phyloP scores from a whole-genome alignment of 352 stramenopile genomes.

The Aphanomyces euteiches region DNA sequence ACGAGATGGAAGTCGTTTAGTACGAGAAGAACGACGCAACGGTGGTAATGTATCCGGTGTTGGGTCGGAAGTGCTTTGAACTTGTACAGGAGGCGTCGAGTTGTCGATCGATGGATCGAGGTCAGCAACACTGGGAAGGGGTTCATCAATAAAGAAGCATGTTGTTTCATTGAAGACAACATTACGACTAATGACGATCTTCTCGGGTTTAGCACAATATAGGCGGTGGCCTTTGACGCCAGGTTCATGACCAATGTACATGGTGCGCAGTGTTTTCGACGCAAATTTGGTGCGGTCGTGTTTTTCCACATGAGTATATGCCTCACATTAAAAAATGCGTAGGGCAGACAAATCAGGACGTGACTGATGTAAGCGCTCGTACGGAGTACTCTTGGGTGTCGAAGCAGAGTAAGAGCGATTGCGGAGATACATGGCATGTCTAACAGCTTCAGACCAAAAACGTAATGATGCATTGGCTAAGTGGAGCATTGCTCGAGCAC shows the following conservation, averaged over 20 bases:
- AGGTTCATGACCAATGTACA: slow-evolving; percentile 4
- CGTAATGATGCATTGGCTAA: background rate
- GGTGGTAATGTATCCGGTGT: too few relatives aligned
- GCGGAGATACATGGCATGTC: slow-evolving; percentile 1
- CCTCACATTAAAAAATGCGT: background rate
- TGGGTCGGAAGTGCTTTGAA: too few relatives aligned
- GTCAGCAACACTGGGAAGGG: too few relatives aligned
- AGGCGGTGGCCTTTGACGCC: background rate
- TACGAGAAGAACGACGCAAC: too few relatives aligned
- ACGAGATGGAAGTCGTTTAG: too few relatives aligned
- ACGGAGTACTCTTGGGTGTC: background rate
- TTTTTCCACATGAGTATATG: slow-evolving; percentile 1
- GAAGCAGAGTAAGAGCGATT: background rate
- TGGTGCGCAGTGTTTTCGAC: background rate
- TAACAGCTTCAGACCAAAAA: slow-evolving; percentile 6
- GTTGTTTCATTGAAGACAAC: slow-evolving; percentile 2
- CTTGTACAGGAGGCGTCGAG: too few relatives aligned
- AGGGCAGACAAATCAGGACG: background rate
- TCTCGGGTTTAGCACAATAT: slow-evolving; percentile 1
- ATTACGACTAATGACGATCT: slow-evolving; percentile 3
- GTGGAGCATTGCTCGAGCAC: slow-evolving; percentile 2
- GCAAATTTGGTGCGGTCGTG: background rate
- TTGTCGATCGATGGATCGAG: too few relatives aligned
- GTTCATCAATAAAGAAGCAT: background rate
- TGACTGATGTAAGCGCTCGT: background rate